A percentile compares a stretch with the other conserved stretches of the same genome.
These are phyloP conservation scores for Capsella rubella DNA, from an alignment of 441 rosid species.

Conservation along the genomic window DNA sequence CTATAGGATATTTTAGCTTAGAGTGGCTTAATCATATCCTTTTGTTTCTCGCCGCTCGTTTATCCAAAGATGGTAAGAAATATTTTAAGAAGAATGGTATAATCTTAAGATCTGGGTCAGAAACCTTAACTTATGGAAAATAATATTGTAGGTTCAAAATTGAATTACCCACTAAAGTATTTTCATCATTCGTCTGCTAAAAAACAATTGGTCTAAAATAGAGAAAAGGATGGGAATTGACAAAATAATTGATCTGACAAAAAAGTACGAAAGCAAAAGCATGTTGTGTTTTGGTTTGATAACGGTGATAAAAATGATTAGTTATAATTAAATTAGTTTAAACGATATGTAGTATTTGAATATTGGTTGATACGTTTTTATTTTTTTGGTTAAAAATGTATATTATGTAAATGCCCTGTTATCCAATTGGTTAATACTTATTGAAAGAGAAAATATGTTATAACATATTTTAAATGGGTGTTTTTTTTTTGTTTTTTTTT, in stretches of 20 bases:
- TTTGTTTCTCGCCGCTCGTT: background rate
- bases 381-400: no score
- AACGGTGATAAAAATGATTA: background rate
- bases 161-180: slow-evolving; percentile 1
- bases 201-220: slow-evolving; percentile 1
- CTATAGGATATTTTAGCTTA: background rate
- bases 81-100: background rate
- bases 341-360: no score
- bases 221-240: slow-evolving; percentile 4
- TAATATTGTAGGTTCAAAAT: background rate
- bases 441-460: no score
- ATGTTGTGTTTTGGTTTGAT: slow-evolving; percentile 3
- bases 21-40: background rate
- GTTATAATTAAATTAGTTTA: background rate
- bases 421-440: no score
- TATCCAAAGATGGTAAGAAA: background rate
- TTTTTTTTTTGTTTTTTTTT: no score
- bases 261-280: slow-evolving; percentile 9
- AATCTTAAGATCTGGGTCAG: slow-evolving; percentile 10
- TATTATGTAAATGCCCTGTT: no score
- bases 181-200: background rate
- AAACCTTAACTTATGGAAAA: background rate
- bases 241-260: slow-evolving; percentile 14
- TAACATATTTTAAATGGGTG: no score
- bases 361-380: background rate